Conservation (phyloP, 805 yeast genomes). For the Zygotorulaspora chibaensis region DNA sequence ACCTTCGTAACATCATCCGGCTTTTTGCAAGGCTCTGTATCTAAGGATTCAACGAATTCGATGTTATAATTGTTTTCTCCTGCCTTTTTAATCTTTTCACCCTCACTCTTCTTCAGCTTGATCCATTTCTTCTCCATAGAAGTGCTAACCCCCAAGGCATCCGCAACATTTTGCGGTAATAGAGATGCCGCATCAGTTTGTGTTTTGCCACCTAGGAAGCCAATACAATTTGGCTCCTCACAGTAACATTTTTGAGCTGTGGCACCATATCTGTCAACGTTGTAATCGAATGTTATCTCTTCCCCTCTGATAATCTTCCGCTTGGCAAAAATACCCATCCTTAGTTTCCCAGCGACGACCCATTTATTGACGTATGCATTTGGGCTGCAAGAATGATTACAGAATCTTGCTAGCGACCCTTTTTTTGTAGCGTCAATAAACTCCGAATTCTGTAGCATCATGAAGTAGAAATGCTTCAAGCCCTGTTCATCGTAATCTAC, state of each 20-base stretch:
- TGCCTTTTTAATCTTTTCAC: slow-evolving; percentile 39
- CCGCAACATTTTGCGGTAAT: slow-evolving; percentile 77
- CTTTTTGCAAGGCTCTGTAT: slow-evolving; percentile 44
- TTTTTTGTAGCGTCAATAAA: slow-evolving; percentile 90
- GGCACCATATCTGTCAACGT: slow-evolving; percentile 95
- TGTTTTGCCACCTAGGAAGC: slow-evolving; percentile 93
- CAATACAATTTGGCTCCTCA: slow-evolving; percentile 87
- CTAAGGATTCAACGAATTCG: slow-evolving; percentile 58
- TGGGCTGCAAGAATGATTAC: slow-evolving; percentile 93
- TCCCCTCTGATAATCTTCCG: slow-evolving; percentile 70
- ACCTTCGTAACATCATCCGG: slow-evolving; percentile 68
- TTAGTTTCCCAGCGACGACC: slow-evolving; percentile 85
- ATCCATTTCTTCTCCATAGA: slow-evolving; percentile 70
- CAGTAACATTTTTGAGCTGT: slow-evolving; percentile 92
- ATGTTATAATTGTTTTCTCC: slow-evolving; percentile 58
- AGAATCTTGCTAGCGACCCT: slow-evolving; percentile 87
- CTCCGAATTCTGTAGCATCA: slow-evolving; percentile 91
- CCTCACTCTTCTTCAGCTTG: slow-evolving; percentile 49
- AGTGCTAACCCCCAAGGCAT: slow-evolving; percentile 74
- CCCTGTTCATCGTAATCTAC: slow-evolving; percentile 63
- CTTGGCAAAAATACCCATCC: slow-evolving; percentile 94
- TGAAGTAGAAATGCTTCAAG: slow-evolving; percentile 82
- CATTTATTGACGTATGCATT: slow-evolving; percentile 95
- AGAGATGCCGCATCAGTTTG: slow-evolving; percentile 88
- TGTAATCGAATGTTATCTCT: slow-evolving; percentile 78